Evolutionary conservation across 352 stramenopile species (phyloP), one percentile per base, ranked within the genome.

Genomic region (Halophytophthora polymorphica): DNA sequence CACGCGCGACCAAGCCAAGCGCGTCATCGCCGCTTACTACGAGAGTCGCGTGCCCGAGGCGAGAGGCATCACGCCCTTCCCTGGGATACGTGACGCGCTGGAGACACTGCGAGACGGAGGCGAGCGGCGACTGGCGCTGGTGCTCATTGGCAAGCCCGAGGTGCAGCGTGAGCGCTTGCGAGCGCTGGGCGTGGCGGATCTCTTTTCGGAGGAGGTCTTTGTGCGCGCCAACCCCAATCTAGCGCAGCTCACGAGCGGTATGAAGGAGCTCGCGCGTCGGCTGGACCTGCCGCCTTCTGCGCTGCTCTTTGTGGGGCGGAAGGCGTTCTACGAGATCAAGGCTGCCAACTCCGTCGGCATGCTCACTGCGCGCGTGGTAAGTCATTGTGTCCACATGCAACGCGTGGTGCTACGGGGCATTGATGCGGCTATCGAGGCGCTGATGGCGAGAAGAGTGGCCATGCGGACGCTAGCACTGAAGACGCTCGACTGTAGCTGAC

Each of bases 251-350:
- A 73, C 68, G 8, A 79, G 69, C 21, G 76, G 77, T 1, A 90
- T 94, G 83, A 87, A 88, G 49, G 71, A 88, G 36, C 76, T 92
- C 6, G 50, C 66, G 0, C 66, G 74, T 1, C 60, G 77, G 15
- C 43, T 94, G 14, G 74, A 88, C 43, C 55, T 92, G 18, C 69
- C 81, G 47, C 55, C 79, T 36, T 94, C 83, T 14, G 77, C 75
- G n/a, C 70, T 94, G 25, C 70, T 89, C 21, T 91, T 94, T 28
- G 79, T 94, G 29, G 83, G 83, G 2, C 76, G 82, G 42, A 91
- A 91, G 50, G 77, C 85, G 11, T 94, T 94, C 50, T 91, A 89
- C 45, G 83, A 94, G 57, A 89, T 94, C 61, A 94, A 92, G 37
- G 83, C 79, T 2, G 83, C 81, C 2, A 94, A 94, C 49, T 75